These are phyloP conservation scores for Rhynchosporium graminicola DNA, from an alignment of 2,329 filamentous ascomycete genomes.

Conservation along the genomic window DNA sequence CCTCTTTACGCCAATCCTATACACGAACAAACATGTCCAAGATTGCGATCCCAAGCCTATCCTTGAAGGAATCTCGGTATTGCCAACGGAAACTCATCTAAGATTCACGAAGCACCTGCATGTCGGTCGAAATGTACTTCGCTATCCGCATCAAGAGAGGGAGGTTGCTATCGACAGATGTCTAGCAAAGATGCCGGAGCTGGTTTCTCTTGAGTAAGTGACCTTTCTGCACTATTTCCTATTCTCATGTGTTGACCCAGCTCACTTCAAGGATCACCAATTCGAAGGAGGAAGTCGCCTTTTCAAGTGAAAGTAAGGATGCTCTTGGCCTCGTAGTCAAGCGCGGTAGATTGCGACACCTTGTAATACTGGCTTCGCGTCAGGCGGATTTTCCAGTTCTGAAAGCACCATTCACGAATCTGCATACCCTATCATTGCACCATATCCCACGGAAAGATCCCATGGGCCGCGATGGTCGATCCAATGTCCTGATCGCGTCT, in stretches of 20 bases:
- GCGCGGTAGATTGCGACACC: not conserved
- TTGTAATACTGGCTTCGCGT: not conserved
- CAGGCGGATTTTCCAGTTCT: not conserved
- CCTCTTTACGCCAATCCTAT: not conserved
- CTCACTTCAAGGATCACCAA: not conserved
- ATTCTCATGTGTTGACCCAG: not conserved
- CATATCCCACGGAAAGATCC: not conserved
- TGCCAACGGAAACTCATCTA: not conserved
- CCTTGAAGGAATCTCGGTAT: not conserved
- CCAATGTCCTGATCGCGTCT: not conserved
- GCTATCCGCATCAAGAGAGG: constrained; percentile 4
- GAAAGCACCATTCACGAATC: not conserved
- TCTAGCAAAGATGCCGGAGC: constrained; percentile 8
- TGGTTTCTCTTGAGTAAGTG: not conserved
- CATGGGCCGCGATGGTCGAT: not conserved
- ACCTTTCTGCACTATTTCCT: too few species aligned
- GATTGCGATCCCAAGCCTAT: not conserved
- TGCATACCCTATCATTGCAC: not conserved
- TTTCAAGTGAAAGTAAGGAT: not conserved
- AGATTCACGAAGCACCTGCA: constrained; percentile 1
- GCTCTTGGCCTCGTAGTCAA: not conserved
- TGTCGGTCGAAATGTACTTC: constrained; percentile 6
- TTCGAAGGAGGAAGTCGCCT: not conserved
- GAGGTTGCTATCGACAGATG: constrained; percentile 6
- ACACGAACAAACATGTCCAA: constrained; percentile 1